Conservation (phyloP, 1,139 yeast species). For the Saccharomyces hybrid region DNA sequence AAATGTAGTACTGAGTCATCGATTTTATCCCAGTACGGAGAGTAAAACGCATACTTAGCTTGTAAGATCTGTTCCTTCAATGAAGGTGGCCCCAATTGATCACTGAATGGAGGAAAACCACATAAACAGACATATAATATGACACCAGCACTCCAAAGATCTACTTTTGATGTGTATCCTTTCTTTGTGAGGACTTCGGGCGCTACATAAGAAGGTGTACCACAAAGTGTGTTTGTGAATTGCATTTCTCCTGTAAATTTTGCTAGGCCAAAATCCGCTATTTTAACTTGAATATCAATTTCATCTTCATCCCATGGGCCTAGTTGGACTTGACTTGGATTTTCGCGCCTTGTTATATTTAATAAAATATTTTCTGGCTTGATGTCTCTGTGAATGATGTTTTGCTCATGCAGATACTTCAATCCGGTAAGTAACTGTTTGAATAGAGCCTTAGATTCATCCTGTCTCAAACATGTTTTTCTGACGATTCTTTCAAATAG, state of each 20-base stretch:
- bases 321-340: conserved; percentile 37
- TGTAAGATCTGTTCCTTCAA: conserved; percentile 66
- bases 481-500: conserved; percentile 61
- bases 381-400: conserved; percentile 69
- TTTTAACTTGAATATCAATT: conserved; percentile 56
- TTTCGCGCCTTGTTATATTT: conserved; percentile 45
- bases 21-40: conserved; percentile 74
- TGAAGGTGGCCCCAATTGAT: conserved; percentile 69
- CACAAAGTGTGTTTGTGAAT: conserved; percentile 71
- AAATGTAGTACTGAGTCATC: conserved; percentile 58
- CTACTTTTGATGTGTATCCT: conserved; percentile 63
- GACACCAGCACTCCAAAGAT: conserved; percentile 77
- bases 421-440: conserved; percentile 58
- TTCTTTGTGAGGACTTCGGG: conserved; percentile 61
- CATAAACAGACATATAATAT: conserved; percentile 67
- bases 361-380: conserved; percentile 71
- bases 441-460: conserved; percentile 56
- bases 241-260: conserved; percentile 71
- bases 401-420: conserved; percentile 51
- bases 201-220: conserved; percentile 80
- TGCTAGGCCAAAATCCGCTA: conserved; percentile 77
- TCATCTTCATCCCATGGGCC: conserved; percentile 74
- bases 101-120: conserved; percentile 83
- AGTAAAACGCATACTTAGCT: conserved; percentile 65
- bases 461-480: conserved; percentile 52